Evolutionary conservation across 164 flowering plant species (phyloP), one percentile per base, ranked within the genome.

Genomic region (Kingdonia uniflora): DNA sequence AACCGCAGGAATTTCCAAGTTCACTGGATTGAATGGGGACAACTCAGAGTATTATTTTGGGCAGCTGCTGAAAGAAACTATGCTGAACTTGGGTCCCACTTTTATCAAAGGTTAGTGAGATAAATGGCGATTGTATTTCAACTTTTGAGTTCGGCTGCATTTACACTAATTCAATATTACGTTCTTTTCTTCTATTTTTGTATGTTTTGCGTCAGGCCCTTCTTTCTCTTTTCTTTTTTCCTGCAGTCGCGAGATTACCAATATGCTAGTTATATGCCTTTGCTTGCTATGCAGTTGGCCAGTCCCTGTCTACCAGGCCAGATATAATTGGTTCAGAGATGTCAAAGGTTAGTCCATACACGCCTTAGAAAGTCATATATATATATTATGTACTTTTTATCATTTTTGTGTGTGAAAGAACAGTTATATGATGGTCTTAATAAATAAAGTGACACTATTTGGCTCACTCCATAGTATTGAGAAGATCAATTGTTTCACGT

Each of bases 281-380:
- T 75, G 68, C 71, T 71, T 82, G 64, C 55, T 73, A 69, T 80
- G 84, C 95, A 92, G 99, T 92, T 78, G 99, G 99, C 51, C 96
- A 92, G 74, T 92, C 99, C 54, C 84, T 92, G 58, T 86, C 99
- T 25, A 92, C 99, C 54, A 86, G 99, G 74, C 99, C 99, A 42
- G 99, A 92, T 74, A 82, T 92, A 22, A 81, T 84, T 68, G 99
- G 99, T 58, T 54, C 80, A 54, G 96, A 88, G 67, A 75, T 86
- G 54, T 72, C 95, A 44, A 78, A 81, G 98, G 98, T 92, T 33
- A 51, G 54, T 11, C n/a, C 14, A 29, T 29, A 3, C 4, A 29
- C n/a, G n/a, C n/a, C n/a, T n/a, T n/a, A n/a, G n/a, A n/a, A n/a
- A n/a, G n/a, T n/a, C n/a, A n/a, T n/a, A n/a, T n/a, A n/a, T n/a